Percentiles rank a stretch among this genome's conserved stretches.
Conservation (phyloP, 2,329 filamentous ascomycete genomes). For the Fusarium algeriense region DNA sequence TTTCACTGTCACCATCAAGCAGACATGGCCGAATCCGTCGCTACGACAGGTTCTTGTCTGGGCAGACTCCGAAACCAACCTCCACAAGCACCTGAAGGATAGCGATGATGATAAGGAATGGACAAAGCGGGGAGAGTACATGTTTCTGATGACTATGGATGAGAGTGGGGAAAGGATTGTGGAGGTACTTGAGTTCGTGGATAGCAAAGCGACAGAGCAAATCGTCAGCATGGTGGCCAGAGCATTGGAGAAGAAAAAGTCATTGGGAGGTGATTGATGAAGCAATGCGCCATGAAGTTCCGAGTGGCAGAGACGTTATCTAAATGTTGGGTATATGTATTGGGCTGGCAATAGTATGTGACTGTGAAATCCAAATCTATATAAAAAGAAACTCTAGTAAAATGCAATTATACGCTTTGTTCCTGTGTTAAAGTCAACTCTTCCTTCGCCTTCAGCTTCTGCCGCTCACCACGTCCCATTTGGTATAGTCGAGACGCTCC, state of each 20-base stretch:
- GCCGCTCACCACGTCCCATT: conserved; percentile 10
- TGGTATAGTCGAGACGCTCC: conserved; percentile 10
- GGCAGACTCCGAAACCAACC: background rate
- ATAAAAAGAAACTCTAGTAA: no score
- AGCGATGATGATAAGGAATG: background rate
- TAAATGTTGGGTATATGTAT: background rate
- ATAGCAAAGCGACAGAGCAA: background rate
- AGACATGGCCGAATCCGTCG: background rate
- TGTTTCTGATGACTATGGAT: background rate
- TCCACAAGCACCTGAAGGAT: background rate
- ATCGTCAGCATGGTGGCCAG: background rate
- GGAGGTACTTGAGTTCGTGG: background rate
- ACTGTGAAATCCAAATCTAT: background rate
- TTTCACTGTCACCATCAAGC: background rate
- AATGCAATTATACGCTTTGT: background rate
- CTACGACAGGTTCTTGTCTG: background rate
- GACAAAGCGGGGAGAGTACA: background rate
- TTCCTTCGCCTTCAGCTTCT: background rate
- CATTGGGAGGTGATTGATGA: fast-evolving
- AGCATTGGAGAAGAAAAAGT: background rate
- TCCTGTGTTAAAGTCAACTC: background rate
- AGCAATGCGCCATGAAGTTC: background rate
- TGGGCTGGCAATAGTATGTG: background rate
- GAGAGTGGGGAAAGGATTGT: background rate
- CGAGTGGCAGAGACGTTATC: background rate